Percentiles rank a stretch among this genome's conserved stretches.
phyloP scores from a whole-genome alignment of 331 rosid species.

The Quercus lobata region DNA sequence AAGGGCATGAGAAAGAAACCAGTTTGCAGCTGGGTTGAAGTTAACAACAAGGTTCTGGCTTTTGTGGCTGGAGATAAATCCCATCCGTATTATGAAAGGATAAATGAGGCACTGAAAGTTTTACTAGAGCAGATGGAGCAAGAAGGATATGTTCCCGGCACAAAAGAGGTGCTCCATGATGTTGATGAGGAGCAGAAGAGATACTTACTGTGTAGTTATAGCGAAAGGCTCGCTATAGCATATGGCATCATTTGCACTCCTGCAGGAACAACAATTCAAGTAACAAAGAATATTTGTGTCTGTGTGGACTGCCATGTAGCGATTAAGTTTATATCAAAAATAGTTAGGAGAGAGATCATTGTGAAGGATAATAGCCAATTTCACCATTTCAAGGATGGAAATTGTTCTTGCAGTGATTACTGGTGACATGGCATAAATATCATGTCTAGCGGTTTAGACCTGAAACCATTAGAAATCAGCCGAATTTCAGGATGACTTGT shows the following conservation, averaged over 20 bases:
- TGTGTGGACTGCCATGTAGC: conserved; percentile 42
- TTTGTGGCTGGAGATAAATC: conserved; percentile 45
- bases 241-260: conserved; percentile 45
- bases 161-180: conserved; percentile 43
- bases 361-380: conserved; percentile 47
- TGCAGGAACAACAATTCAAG: conserved; percentile 36
- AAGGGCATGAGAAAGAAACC: conserved; percentile 44
- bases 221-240: conserved; percentile 50
- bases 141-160: conserved; percentile 41
- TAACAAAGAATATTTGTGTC: conserved; percentile 42
- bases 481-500: neutral
- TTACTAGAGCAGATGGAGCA: conserved; percentile 43
- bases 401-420: conserved; percentile 43
- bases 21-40: conserved; percentile 56
- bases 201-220: conserved; percentile 29
- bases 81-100: conserved; percentile 34
- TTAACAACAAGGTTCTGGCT: conserved; percentile 35
- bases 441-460: neutral
- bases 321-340: conserved; percentile 35
- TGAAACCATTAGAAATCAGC: neutral
- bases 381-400: conserved; percentile 46
- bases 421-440: conserved; percentile 20
- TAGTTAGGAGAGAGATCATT: conserved; percentile 39
- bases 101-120: conserved; percentile 34
- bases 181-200: conserved; percentile 53